Base-by-base conservation (phyloP, 345 rosid genomes). In the Populus alba region DNA sequence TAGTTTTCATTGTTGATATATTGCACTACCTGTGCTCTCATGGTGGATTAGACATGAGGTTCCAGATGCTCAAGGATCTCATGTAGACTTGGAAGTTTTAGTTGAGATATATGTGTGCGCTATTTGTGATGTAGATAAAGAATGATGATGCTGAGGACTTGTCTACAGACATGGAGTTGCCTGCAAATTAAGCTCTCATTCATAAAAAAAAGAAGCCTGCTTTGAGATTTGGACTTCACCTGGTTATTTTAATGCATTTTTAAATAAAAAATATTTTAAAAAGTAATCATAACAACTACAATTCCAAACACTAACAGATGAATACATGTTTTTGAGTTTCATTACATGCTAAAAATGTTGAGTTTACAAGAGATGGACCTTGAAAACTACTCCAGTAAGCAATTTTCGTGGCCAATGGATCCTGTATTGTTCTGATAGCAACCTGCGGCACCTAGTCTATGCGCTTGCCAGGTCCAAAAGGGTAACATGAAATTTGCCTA, bases 81-180 rank as follows among this genome's bases (percentile, higher is more conserved):
- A 13, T 57, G 49, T 23, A 68, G 75, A 77, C 45, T 68, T 81
- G 62, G 67, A 41, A 73, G 17, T 82, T 70, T 67, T 51, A 7
- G 66, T 73, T 79, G 81, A 75, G 45, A 74, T 76, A 81, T 75
- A 70, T 70, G 27, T 75, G 63, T 70, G 38, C 66, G 67, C 63
- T 65, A 55, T 77, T 79, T 78, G 69, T 66, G 81, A 61, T 86
- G 90, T 87, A 83, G 89, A 87, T 76, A 84, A 51, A 59, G 71
- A 73, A 47, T 80, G 66, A 18, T 16, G 71, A 72, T 72, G 79
- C 69, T 68, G 71, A 65, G 72, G 75, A 80, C 59, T 53, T 18
- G 15, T 39, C 43, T 39, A 39, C 43, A 1, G 8, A 39, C 43
- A 0, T 39, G 9, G 43, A 39, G 43, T 39, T 39, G 10, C 43